These are phyloP conservation scores for Exsudoporus floridanus DNA, from an alignment of 1,284 basidiomycete species.

Conservation along the genomic window DNA sequence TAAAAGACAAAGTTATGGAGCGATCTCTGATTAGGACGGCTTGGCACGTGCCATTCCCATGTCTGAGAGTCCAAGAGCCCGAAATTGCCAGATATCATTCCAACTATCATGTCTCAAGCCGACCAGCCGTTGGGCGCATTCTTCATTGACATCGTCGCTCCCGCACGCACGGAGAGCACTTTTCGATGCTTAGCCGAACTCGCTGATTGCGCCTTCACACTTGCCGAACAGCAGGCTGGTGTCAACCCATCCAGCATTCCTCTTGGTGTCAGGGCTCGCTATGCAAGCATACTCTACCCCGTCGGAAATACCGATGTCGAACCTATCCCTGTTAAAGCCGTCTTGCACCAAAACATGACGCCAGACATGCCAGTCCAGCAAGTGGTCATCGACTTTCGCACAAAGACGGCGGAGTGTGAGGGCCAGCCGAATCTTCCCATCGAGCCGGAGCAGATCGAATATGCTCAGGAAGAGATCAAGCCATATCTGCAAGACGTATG, in stretches of 20 bases:
- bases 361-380: constrained; percentile 9
- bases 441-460: constrained; percentile 23
- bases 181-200: constrained; percentile 20
- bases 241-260: not conserved
- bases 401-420: constrained; percentile 16
- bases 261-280: constrained; percentile 1
- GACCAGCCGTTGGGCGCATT: constrained; percentile 13
- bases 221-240: constrained; percentile 6
- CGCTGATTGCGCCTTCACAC: constrained; percentile 19
- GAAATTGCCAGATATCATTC: not conserved
- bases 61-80: not conserved
- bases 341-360: constrained; percentile 16
- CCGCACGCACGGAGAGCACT: constrained; percentile 2
- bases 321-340: constrained; percentile 14
- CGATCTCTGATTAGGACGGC: not conserved
- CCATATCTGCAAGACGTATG: constrained; percentile 15
- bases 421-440: constrained; percentile 19
- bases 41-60: not conserved
- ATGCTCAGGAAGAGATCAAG: constrained; percentile 18
- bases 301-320: constrained; percentile 7
- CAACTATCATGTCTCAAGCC: constrained; percentile 18
- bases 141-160: constrained; percentile 16
- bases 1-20: too few relatives aligned
- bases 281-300: constrained; percentile 20
- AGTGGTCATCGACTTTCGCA: constrained; percentile 22